Base-by-base conservation (phyloP, 768 basidiomycete genomes). In the Termitomyces sp. region DNA sequence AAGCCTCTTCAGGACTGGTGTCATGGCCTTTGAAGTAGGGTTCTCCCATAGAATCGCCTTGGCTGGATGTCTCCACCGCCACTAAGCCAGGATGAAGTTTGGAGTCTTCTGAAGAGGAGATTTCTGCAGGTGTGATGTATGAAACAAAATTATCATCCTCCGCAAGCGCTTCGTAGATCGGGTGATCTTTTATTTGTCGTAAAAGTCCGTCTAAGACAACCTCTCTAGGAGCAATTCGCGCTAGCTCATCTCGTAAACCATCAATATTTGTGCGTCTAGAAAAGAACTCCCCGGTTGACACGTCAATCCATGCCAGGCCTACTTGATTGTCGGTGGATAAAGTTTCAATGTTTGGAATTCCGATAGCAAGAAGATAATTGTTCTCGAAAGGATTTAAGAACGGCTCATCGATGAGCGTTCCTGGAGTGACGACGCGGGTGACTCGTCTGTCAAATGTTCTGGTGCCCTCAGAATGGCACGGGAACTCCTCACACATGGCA, bases 241-340 rank as follows among this genome's bases (percentile, higher is more conserved):
- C 85, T 25, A 98, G 75, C 59, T 96, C 90, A 65, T 97, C 93
- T 53, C 84, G 82, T 31, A 98, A 71, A 40, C 68, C 74, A 23
- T 83, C 82, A 16, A 78, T 47, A 2, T 75, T 70, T 11, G 82
- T 78, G 6, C 71, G 68, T 61, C 90, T 90, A 11, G 90, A 87
- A 69, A 90, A 94, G 69, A 96, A 92, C 66, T 96, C 95, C 58
- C 93, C 92, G 0, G 95, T 97, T 14, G 95, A 95, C 17, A 97
- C 83, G 67, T 98, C 95, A 25, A 92, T 93, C 88, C 95, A 98
- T 6, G 95, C 94, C 40, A 98, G 74, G 2, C 92, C 92, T n/a
- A 84, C 57, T 8, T 68, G 52, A 27, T 54, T 59, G 27, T 56
- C 40, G 38, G 12, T 51, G 7, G 56, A 48, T 34, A 31, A 16